phyloP scores from a whole-genome alignment of 2,329 filamentous ascomycete genomes.

The Hypomyces rosellus region DNA sequence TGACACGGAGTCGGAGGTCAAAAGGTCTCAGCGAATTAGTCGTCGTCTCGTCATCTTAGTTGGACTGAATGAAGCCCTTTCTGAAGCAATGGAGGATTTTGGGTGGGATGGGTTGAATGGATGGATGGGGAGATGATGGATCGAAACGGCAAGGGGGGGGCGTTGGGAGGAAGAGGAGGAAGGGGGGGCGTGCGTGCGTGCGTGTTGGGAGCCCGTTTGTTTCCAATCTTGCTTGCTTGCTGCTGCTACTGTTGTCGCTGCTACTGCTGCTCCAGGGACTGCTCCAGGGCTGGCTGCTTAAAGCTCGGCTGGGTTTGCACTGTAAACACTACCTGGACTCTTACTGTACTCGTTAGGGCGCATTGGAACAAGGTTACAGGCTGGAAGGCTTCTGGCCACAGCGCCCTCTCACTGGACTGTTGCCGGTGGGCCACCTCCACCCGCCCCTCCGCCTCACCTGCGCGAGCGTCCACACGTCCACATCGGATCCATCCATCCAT shows the following conservation, averaged over 20 bases:
- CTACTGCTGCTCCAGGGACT: too few species aligned
- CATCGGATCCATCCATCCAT: constrained; percentile 6
- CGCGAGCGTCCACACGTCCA: constrained; percentile 3
- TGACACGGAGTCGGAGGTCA: constrained; percentile 10
- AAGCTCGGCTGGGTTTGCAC: too few species aligned
- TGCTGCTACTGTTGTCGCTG: too few species aligned
- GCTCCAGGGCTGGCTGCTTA: too few species aligned
- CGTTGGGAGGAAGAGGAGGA: background rate
- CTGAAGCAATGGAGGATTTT: constrained; percentile 8
- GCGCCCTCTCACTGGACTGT: constrained; percentile 7
- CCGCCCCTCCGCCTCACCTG: constrained; percentile 12
- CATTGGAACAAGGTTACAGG: too few species aligned
- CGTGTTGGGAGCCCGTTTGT: background rate
- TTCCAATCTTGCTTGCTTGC: background rate
- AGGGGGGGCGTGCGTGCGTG: background rate
- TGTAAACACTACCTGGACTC: too few species aligned
- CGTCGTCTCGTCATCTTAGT: background rate
- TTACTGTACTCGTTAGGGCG: too few species aligned
- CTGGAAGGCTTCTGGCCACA: background rate
- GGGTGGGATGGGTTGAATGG: background rate
- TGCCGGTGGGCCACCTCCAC: background rate
- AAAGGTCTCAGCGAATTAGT: constrained; percentile 1
- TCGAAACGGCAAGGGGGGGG: constrained; percentile 4
- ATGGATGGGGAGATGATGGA: constrained; percentile 10
- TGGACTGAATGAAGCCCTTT: background rate